Conservation (phyloP, 106 monocot species). For the Dendrobium chrysotoxum region DNA sequence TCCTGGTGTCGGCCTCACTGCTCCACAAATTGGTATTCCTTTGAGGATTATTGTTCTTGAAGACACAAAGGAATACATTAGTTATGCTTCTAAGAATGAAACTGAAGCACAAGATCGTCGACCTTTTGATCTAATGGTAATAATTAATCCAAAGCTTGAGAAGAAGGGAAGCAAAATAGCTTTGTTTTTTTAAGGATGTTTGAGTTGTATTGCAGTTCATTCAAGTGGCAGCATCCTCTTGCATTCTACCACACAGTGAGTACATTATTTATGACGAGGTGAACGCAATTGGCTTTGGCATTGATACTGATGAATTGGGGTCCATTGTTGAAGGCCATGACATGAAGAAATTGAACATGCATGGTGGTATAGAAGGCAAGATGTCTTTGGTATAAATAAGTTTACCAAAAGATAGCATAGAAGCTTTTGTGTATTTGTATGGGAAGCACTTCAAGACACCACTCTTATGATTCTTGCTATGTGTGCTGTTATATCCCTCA, state of each 20-base stretch:
- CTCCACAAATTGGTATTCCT: too few relatives aligned
- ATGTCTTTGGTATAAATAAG: constrained; percentile 12
- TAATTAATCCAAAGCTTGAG: too few relatives aligned
- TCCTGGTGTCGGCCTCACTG: constrained; percentile 85
- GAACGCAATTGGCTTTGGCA: constrained; percentile 11
- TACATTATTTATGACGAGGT: constrained; percentile 14
- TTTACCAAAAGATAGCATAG: not conserved
- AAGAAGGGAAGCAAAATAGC: too few relatives aligned
- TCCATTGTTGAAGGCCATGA: constrained; percentile 17
- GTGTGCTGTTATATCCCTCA: constrained; percentile 13
- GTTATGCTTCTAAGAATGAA: too few relatives aligned
- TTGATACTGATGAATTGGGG: constrained; percentile 16
- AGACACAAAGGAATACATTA: too few relatives aligned
- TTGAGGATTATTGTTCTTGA: too few relatives aligned
- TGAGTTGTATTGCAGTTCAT: too few relatives aligned
- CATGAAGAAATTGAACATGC: constrained; percentile 13
- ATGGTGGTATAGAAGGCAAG: constrained; percentile 19
- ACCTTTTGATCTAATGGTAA: too few relatives aligned
- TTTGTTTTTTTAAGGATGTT: too few relatives aligned
- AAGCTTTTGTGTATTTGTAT: constrained; percentile 23
- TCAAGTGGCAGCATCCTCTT: not conserved
- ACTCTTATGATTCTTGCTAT: constrained; percentile 11
- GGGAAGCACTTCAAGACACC: constrained; percentile 20
- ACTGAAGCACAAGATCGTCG: too few relatives aligned
- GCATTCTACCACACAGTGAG: not conserved